phyloP scores from a whole-genome alignment of 2,329 filamentous ascomycete species.

The Trichoderma sp. region DNA sequence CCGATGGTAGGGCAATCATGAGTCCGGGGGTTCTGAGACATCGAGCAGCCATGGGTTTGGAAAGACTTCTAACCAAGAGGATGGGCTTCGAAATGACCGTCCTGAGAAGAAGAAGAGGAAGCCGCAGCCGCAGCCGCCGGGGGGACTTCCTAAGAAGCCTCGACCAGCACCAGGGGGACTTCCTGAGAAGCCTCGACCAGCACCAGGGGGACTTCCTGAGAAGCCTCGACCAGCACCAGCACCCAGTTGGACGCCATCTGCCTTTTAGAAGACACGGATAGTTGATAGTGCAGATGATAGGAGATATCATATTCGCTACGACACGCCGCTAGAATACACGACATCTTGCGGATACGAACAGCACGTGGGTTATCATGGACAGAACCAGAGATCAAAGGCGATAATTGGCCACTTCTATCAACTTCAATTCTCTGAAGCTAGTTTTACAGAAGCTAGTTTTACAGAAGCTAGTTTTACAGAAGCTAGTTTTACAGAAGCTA shows the following conservation, averaged over 20 bases:
- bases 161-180: not conserved
- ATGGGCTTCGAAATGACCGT: not conserved
- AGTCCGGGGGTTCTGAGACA: not conserved
- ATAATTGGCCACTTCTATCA: not conserved
- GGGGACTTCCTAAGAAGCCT: not conserved
- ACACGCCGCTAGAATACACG: not conserved
- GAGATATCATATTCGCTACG: not conserved
- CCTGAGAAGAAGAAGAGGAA: not conserved
- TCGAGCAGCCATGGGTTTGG: not conserved
- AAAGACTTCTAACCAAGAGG: not conserved
- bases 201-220: not conserved
- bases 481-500: no score
- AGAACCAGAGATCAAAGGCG: not conserved
- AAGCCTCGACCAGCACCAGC: not conserved
- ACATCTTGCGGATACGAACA: not conserved
- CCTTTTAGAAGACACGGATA: not conserved
- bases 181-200: not conserved
- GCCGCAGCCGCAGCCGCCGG: not conserved
- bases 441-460: not conserved
- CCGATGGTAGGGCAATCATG: conserved; percentile 26
- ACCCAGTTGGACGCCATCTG: not conserved
- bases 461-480: no score
- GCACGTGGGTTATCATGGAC: not conserved
- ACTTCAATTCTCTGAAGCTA: not conserved
- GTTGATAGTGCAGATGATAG: not conserved